Evolutionary conservation across 2,329 filamentous ascomycete genomes (phyloP).

Genomic region (Gaeumannomyces tritici): DNA sequence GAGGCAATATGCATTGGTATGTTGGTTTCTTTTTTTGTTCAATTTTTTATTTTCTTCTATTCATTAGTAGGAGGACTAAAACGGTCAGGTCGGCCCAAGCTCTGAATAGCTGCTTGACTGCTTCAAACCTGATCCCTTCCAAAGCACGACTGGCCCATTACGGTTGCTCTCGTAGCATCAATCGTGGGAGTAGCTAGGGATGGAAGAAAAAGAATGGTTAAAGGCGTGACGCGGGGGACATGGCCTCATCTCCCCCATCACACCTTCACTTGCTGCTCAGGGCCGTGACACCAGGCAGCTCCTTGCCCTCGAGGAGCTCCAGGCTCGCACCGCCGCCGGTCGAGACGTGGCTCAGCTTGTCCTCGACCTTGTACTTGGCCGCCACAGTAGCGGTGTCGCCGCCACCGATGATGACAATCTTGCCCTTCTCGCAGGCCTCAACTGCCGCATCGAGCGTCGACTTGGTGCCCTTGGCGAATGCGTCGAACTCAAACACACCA

Average conservation of each 20-base stretch:
- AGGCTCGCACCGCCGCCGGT: slow-evolving; percentile 93
- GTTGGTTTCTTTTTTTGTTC: not conserved
- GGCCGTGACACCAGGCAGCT: slow-evolving; percentile 83
- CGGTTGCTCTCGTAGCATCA: not conserved
- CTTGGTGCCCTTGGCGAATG: slow-evolving; percentile 90
- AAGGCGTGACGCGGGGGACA: not conserved
- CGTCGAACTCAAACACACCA: slow-evolving; percentile 95
- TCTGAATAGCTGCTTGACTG: not conserved
- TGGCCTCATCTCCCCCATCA: not conserved
- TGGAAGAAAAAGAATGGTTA: not conserved
- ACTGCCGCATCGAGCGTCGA: slow-evolving; percentile 83
- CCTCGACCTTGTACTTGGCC: slow-evolving; percentile 92
- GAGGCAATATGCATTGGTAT: not conserved
- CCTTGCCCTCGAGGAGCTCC: slow-evolving; percentile 97
- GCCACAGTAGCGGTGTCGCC: slow-evolving; percentile 97
- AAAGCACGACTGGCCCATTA: not conserved
- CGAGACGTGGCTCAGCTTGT: slow-evolving; percentile 96
- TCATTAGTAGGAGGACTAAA: not conserved
- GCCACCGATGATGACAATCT: slow-evolving; percentile 97
- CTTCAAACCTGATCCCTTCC: not conserved
- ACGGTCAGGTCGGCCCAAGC: no score
- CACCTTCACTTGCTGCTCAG: slow-evolving; percentile 66
- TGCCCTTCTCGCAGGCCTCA: slow-evolving; percentile 61
- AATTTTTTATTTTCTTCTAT: not conserved
- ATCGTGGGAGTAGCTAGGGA: not conserved